These are phyloP conservation scores for Brassica cretica DNA, from an alignment of 345 rosid genomes.

Conservation along the genomic window DNA sequence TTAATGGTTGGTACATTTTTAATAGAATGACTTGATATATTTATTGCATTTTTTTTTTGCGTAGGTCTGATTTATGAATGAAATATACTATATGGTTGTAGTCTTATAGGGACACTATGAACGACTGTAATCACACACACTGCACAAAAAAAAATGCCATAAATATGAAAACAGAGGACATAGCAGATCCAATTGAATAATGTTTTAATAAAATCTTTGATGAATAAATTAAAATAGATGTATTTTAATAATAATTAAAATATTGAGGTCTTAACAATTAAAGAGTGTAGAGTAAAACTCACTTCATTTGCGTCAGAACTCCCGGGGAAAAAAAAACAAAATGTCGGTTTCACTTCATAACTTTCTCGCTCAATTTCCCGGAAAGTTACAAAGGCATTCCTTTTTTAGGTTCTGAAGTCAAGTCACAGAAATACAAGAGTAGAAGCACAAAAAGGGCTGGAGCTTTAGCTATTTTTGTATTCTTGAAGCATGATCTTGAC, in stretches of 20 bases:
- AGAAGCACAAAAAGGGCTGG: slow-evolving; percentile 23
- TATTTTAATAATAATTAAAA: background rate
- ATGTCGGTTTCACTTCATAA: slow-evolving; percentile 34
- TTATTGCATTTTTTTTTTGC: slow-evolving; percentile 16
- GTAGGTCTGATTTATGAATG: background rate
- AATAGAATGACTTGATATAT: background rate
- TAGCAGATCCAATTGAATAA: background rate
- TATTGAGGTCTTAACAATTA: slow-evolving; percentile 25
- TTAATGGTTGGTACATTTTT: background rate
- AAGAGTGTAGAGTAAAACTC: slow-evolving; percentile 30
- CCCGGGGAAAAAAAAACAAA: slow-evolving; percentile 26
- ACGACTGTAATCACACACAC: background rate
- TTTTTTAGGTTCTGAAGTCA: slow-evolving; percentile 27
- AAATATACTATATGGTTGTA: background rate
- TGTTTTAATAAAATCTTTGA: background rate
- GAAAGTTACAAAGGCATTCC: slow-evolving; percentile 28
- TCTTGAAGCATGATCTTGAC: slow-evolving; percentile 26
- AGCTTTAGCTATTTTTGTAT: slow-evolving; percentile 17
- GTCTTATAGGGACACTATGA: slow-evolving; percentile 23
- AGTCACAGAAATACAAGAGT: slow-evolving; percentile 14
- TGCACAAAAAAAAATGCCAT: slow-evolving; percentile 34
- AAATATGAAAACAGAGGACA: slow-evolving; percentile 35
- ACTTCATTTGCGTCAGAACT: slow-evolving; percentile 12
- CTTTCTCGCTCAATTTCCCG: slow-evolving; percentile 31
- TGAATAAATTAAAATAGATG: background rate